phyloP scores from a whole-genome alignment of 768 basidiomycete genomes.

The Trametes punicea region DNA sequence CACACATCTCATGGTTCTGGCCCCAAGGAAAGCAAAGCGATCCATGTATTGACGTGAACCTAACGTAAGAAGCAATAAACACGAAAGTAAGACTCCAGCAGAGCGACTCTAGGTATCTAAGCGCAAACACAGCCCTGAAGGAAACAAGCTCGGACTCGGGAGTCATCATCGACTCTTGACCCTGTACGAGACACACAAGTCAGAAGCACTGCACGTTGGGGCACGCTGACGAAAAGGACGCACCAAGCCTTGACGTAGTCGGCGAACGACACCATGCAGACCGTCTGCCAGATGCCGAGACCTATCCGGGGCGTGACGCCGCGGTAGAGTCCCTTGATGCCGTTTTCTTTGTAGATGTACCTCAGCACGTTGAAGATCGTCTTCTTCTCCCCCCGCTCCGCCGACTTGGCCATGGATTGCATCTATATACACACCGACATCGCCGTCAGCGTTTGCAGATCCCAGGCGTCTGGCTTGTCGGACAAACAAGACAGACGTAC shows the following conservation, averaged over 20 bases:
- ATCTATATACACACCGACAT: conserved; percentile 75
- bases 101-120: conserved; percentile 10
- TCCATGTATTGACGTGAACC: conserved; percentile 13
- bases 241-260: conserved; percentile 92
- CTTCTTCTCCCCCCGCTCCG: conserved; percentile 84
- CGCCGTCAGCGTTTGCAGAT: background rate
- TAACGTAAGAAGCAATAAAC: conserved; percentile 17
- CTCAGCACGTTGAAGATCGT: conserved; percentile 87
- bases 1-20: background rate
- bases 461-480: background rate
- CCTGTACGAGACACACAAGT: background rate
- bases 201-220: background rate
- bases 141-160: background rate
- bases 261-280: conserved; percentile 98
- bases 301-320: conserved; percentile 97
- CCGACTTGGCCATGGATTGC: conserved; percentile 95
- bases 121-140: background rate
- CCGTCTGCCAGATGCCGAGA: conserved; percentile 94
- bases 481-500: conserved; percentile 38
- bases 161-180: conserved; percentile 9
- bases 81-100: background rate
- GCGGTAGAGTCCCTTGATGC: conserved; percentile 93
- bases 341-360: conserved; percentile 97
- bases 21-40: background rate
- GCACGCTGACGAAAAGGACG: conserved; percentile 13